A percentile compares a stretch with the other conserved stretches of the same genome.
Conservation (phyloP, 2,329 filamentous ascomycete species). For the Neospermospora avenae region DNA sequence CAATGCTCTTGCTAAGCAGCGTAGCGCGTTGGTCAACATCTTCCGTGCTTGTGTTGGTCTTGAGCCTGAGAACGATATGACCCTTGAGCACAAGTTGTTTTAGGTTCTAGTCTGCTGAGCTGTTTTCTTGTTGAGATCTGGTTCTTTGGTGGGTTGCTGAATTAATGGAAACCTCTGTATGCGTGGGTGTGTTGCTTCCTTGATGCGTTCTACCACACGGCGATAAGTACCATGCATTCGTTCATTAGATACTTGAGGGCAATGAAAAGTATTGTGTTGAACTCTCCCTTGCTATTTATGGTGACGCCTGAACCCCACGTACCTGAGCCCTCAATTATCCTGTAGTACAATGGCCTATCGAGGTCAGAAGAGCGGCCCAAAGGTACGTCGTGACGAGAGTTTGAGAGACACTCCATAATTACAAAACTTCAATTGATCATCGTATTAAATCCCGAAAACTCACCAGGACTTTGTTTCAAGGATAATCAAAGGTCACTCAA, state of each 20-base stretch:
- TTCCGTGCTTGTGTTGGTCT: slow-evolving; percentile 96
- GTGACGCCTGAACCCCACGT: not conserved
- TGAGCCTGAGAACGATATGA: slow-evolving; percentile 98
- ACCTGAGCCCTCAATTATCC: not conserved
- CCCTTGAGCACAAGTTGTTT: slow-evolving; percentile 96
- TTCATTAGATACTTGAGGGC: slow-evolving; percentile 30
- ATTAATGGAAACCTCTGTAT: not conserved
- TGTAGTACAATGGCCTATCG: too few species aligned
- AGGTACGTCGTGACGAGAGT: too few species aligned
- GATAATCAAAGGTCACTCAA: too few species aligned
- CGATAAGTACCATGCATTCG: slow-evolving; percentile 35
- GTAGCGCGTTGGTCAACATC: slow-evolving; percentile 91
- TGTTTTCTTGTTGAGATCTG: not conserved
- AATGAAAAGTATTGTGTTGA: slow-evolving; percentile 22
- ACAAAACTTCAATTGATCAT: too few species aligned
- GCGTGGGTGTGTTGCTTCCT: slow-evolving; percentile 6
- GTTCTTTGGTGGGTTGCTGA: not conserved
- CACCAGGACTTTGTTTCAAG: too few species aligned
- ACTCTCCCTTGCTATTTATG: slow-evolving; percentile 6
- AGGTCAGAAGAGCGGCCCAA: too few species aligned
- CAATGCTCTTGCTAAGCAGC: slow-evolving; percentile 95
- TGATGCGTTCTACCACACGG: slow-evolving; percentile 25
- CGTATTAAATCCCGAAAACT: too few species aligned
- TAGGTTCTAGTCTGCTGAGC: slow-evolving; percentile 39
- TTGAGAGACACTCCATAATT: too few species aligned